A percentile compares a stretch with the other conserved stretches of the same genome.
These are phyloP conservation scores for Aspergillus fijiensis DNA, from an alignment of 2,329 filamentous ascomycete genomes.

Conservation along the genomic window DNA sequence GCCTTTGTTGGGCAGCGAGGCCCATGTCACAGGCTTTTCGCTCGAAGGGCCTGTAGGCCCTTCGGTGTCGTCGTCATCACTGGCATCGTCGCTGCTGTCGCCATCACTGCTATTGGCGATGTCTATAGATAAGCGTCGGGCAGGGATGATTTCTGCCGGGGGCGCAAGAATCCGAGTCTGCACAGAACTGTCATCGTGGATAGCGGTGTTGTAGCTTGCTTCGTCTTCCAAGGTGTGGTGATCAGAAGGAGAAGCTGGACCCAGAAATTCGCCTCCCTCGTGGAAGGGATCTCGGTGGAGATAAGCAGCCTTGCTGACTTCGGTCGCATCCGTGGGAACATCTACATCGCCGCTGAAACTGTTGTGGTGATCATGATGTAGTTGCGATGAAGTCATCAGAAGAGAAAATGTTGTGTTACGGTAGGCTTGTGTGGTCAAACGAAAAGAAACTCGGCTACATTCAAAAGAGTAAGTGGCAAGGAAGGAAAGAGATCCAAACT, in stretches of 20 bases:
- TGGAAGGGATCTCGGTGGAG: background rate
- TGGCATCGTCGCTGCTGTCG: constrained; percentile 16
- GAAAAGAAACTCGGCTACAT: background rate
- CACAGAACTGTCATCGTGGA: constrained; percentile 13
- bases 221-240: constrained; percentile 16
- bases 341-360: constrained; percentile 17
- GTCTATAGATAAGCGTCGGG: constrained; percentile 16
- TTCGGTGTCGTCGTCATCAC: constrained; percentile 16
- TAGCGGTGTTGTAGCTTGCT: constrained; percentile 21
- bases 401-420: background rate
- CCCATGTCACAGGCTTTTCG: constrained; percentile 63
- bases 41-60: constrained; percentile 1
- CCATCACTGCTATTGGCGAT: constrained; percentile 8
- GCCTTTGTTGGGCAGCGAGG: constrained; percentile 70
- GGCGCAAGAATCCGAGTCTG: constrained; percentile 12
- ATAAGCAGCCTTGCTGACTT: constrained; percentile 2
- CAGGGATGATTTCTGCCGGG: constrained; percentile 15
- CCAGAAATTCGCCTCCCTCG: background rate
- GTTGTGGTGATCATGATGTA: constrained; percentile 6
- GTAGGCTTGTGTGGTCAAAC: background rate
- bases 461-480: background rate
- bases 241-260: background rate
- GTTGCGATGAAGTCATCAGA: constrained; percentile 17
- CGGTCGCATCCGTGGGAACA: background rate
- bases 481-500: background rate